A percentile compares a stretch with the other conserved stretches of the same genome.
phyloP scores from a whole-genome alignment of 2,329 filamentous ascomycete species.

The Blastomyces percursus region DNA sequence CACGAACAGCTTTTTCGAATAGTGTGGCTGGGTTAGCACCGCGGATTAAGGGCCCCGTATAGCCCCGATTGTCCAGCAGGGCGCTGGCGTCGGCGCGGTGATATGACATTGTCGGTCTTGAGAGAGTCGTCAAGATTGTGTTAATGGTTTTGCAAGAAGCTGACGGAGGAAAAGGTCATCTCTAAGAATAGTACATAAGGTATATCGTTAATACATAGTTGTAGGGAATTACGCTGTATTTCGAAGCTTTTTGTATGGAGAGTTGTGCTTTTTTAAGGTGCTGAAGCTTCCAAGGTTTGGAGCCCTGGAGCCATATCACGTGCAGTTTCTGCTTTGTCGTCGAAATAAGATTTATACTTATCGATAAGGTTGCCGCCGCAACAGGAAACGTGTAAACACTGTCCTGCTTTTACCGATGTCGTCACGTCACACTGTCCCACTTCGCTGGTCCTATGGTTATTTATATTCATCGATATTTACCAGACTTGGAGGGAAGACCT shows the following conservation, averaged over 20 bases:
- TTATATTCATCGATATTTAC: not conserved
- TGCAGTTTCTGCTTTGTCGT: not conserved
- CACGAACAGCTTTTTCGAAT: constrained; percentile 88
- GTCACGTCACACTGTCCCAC: not conserved
- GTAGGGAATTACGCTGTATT: not conserved
- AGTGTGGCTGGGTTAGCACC: constrained; percentile 91
- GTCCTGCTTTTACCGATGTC: not conserved
- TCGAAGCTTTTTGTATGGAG: not conserved
- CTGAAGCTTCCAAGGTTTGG: not conserved
- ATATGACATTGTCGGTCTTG: constrained; percentile 30
- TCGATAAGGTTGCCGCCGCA: constrained; percentile 7
- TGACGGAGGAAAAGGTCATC: not conserved
- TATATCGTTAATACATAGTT: not conserved
- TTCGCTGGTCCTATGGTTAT: not conserved
- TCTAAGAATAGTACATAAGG: not conserved
- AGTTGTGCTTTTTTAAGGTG: not conserved
- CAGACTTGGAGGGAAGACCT: not conserved
- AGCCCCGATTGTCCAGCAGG: constrained; percentile 83
- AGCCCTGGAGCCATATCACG: not conserved
- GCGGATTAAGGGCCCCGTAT: constrained; percentile 63
- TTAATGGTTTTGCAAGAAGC: not conserved
- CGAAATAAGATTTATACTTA: not conserved
- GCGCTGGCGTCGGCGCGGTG: constrained; percentile 66
- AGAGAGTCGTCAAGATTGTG: not conserved
- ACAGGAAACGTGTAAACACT: not conserved